A percentile compares a stretch with the other conserved stretches of the same genome.
Evolutionary conservation across 768 basidiomycete species (phyloP).

Genomic region (Lentinula edodes): DNA sequence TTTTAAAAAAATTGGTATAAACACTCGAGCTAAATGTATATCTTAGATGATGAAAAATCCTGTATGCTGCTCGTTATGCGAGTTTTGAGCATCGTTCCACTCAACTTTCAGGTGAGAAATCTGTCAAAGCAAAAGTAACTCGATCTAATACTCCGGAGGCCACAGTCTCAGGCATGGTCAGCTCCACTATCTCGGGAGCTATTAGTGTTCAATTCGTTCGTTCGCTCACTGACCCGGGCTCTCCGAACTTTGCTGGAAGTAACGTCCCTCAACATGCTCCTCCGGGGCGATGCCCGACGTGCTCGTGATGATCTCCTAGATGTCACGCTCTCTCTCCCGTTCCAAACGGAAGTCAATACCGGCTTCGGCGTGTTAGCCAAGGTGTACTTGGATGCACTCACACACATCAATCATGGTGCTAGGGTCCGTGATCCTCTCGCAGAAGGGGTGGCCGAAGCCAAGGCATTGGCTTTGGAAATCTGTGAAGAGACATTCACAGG

Average conservation of each 20-base stretch:
- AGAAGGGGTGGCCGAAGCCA: slow-evolving; percentile 77
- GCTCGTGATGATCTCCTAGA: slow-evolving; percentile 89
- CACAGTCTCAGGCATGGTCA: slow-evolving; percentile 84
- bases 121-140: background rate
- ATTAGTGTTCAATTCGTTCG: slow-evolving; percentile 97
- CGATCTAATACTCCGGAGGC: background rate
- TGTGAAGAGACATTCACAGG: slow-evolving; percentile 94
- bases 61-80: slow-evolving; percentile 96
- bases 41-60: slow-evolving; percentile 84
- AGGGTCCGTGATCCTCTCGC: slow-evolving; percentile 73
- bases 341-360: slow-evolving; percentile 95
- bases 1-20: background rate
- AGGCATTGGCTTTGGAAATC: slow-evolving; percentile 81
- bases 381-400: slow-evolving; percentile 91
- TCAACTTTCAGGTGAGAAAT: slow-evolving; percentile 81
- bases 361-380: slow-evolving; percentile 97
- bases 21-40: slow-evolving; percentile 3
- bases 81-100: slow-evolving; percentile 89
- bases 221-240: slow-evolving; percentile 85
- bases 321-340: slow-evolving; percentile 86
- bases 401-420: slow-evolving; percentile 77
- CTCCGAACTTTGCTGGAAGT: slow-evolving; percentile 89
- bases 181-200: slow-evolving; percentile 95
- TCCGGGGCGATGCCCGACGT: slow-evolving; percentile 82
- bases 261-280: slow-evolving; percentile 86